Percentiles rank a stretch among this genome's conserved stretches.
Evolutionary conservation across 2,329 filamentous ascomycete genomes (phyloP).

Genomic region (Scytalidium sp.): DNA sequence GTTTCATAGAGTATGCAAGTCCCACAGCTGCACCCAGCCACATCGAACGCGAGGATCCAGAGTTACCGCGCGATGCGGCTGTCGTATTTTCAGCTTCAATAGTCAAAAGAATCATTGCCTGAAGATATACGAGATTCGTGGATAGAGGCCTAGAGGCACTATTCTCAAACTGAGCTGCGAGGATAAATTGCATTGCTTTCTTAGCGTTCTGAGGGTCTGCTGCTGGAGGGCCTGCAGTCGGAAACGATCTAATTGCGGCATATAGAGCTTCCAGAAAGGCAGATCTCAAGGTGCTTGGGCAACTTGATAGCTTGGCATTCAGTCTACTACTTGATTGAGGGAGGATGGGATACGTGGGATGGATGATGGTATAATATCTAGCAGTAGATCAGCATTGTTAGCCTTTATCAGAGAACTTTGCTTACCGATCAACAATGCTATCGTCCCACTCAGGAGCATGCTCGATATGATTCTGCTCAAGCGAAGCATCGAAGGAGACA

Average conservation of each 20-base stretch:
- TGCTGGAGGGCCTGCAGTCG: constrained; percentile 26
- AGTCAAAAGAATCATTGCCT: constrained; percentile 63
- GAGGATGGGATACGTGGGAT: constrained; percentile 65
- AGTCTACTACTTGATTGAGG: constrained; percentile 54
- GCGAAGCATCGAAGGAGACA: constrained; percentile 21
- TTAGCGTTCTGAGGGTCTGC: constrained; percentile 34
- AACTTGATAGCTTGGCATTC: constrained; percentile 52
- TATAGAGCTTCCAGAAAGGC: constrained; percentile 64
- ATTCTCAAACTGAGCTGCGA: constrained; percentile 41
- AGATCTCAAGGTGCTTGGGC: constrained; percentile 53
- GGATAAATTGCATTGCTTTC: constrained; percentile 38
- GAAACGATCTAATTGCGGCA: constrained; percentile 54
- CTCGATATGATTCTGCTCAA: constrained; percentile 21
- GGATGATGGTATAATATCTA: constrained; percentile 63
- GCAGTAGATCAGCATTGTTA: constrained; percentile 15
- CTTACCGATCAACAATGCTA: constrained; percentile 36
- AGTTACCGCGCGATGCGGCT: constrained; percentile 38
- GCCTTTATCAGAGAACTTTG: constrained; percentile 4
- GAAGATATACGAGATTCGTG: constrained; percentile 55
- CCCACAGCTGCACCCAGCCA: constrained; percentile 65
- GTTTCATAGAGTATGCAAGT: constrained; percentile 61
- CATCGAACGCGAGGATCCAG: constrained; percentile 41
- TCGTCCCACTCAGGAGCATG: constrained; percentile 42
- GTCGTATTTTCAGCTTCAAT: constrained; percentile 59
- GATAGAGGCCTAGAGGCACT: constrained; percentile 34